Base-by-base conservation (phyloP, 805 yeast species). In the Millerozyma acaciae region DNA sequence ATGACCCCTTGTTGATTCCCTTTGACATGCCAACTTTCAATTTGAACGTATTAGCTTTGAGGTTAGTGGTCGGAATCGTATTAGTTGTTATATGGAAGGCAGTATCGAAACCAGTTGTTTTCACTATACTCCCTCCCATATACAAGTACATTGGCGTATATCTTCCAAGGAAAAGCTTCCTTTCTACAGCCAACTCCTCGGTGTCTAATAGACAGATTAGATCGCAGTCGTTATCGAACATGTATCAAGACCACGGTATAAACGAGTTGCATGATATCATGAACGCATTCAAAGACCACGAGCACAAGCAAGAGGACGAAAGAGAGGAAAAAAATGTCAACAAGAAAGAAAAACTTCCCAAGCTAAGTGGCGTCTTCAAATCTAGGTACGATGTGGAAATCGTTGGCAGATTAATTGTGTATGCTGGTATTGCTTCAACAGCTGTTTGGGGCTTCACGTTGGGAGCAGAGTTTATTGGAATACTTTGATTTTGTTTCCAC, bases 331-430 rank as follows among this genome's bases (percentile, higher is more conserved):
- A 25, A 15, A 12, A n/a, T n/a, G n/a, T n/a, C n/a, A n/a, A n/a
- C n/a, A 26, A 13, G 28, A 31, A 25, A 22, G 33, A 44, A 36
- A 4, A 15, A 28, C 29, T 12, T 37, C 30, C 28, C 13, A 50
- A 38, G 45, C 43, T 27, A 39, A n/a, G 65, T 42, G 75, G 72
- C 10, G 83, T 77, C 0, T 75, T 73, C 48, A 68, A 68, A 37
- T 72, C 77, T 3, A 69, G 89, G 30, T 80, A 81, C 45, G 88
- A 79, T 36, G 79, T 83, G 19, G 90, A 83, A 40, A 83, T 86
- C 3, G 58, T 85, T 20, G 88, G 93, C 7, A 70, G 95, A 47
- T 62, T 84, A 40, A 58, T 83, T 12, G 84, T 88, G 1, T 90
- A 90, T 58, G 80, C 84, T 1, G 97, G 97, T 0, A 76, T 90